These are phyloP conservation scores for Kodamaea fukazawae DNA, from an alignment of 805 yeast species.

Conservation along the genomic window DNA sequence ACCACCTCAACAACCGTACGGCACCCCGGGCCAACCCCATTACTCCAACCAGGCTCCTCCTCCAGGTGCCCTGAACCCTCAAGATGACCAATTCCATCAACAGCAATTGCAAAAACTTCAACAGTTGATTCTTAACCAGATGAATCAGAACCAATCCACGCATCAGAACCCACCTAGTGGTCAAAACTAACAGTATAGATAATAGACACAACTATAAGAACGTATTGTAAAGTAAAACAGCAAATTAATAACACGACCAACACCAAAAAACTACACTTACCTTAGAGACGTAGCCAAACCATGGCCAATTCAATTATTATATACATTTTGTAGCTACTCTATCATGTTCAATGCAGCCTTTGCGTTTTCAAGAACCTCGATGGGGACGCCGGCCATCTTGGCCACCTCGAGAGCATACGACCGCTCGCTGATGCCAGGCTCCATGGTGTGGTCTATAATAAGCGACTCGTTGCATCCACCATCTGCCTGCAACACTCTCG, in stretches of 20 bases:
- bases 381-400: conserved; percentile 74
- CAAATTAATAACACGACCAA: not conserved
- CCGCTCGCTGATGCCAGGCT: conserved; percentile 65
- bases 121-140: conserved; percentile 21
- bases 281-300: too few species aligned
- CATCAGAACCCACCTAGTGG: conserved; percentile 1
- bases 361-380: conserved; percentile 54
- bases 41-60: not conserved
- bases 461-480: conserved; percentile 19
- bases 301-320: not conserved
- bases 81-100: conserved; percentile 15
- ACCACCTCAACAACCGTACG: not conserved
- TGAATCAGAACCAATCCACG: conserved; percentile 13
- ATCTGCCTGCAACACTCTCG: conserved; percentile 27
- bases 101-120: conserved; percentile 24
- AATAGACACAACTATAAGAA: not conserved
- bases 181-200: not conserved
- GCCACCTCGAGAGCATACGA: conserved; percentile 82
- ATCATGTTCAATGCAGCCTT: conserved; percentile 21
- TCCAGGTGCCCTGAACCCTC: not conserved
- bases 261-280: conserved; percentile 1
- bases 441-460: conserved; percentile 54
- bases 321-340: not conserved
- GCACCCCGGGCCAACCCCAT: not conserved
- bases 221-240: not conserved